Evolutionary conservation across 2,329 filamentous ascomycete genomes (phyloP).

Genomic region (Mycosphaerella sp.): DNA sequence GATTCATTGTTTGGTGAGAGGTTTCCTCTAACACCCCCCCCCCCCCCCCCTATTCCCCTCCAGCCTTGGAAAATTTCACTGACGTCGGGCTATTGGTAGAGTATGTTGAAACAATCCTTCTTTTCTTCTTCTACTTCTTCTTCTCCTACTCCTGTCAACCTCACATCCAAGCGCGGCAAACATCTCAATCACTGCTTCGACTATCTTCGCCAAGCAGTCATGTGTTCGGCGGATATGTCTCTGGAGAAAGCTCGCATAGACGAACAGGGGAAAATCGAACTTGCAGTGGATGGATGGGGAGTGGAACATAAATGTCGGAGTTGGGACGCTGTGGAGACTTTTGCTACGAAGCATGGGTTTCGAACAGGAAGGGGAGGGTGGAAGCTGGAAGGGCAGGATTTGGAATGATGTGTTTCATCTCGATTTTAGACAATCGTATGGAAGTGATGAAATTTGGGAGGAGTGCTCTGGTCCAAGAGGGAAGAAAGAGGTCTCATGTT

Average conservation of each 20-base stretch:
- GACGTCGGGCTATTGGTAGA: not conserved
- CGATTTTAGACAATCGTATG: too few species aligned
- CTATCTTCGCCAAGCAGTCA: slow-evolving; percentile 6
- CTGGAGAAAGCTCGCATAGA: slow-evolving; percentile 6
- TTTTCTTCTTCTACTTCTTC: not conserved
- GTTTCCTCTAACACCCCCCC: too few species aligned
- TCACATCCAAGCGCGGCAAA: not conserved
- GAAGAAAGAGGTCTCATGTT: too few species aligned
- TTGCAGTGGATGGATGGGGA: slow-evolving; percentile 9
- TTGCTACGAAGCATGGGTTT: slow-evolving; percentile 1
- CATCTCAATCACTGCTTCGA: slow-evolving; percentile 9
- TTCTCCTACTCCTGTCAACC: not conserved
- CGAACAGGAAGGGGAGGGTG: not conserved
- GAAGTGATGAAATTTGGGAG: too few species aligned
- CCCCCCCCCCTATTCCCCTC: too few species aligned
- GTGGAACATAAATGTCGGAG: slow-evolving; percentile 6
- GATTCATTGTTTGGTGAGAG: slow-evolving; percentile 5
- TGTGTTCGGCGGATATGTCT: slow-evolving; percentile 8
- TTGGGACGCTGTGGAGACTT: slow-evolving; percentile 4
- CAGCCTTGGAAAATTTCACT: too few species aligned
- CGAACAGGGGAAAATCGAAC: not conserved
- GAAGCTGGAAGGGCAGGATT: not conserved
- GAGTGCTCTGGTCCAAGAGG: too few species aligned
- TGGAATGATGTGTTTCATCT: not conserved
- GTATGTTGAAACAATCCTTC: not conserved